Evolutionary conservation across 345 rosid genomes (phyloP).

Genomic region (Linum lewisii): DNA sequence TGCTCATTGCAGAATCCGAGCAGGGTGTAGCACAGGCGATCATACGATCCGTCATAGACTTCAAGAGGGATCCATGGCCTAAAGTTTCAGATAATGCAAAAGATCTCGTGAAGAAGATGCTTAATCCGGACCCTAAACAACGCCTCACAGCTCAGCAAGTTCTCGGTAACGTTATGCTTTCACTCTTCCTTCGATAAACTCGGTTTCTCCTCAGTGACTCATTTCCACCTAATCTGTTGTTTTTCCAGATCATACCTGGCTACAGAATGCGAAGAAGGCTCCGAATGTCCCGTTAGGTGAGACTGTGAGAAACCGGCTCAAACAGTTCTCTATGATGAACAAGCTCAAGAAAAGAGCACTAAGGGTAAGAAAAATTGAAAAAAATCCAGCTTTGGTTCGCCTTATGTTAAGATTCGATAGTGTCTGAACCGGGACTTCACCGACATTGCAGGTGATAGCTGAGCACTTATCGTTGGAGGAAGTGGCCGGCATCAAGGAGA

Average conservation of each 20-base stretch:
- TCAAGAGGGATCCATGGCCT: constrained; percentile 97
- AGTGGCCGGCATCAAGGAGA: constrained; percentile 89
- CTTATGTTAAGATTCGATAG: no score
- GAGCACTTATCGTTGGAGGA: constrained; percentile 91
- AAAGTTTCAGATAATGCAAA: constrained; percentile 87
- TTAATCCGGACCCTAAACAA: constrained; percentile 66
- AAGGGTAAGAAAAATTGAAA: constrained; percentile 38
- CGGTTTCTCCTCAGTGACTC: neutral
- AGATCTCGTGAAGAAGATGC: constrained; percentile 94
- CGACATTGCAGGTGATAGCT: constrained; percentile 58
- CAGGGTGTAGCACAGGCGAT: constrained; percentile 96
- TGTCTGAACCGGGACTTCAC: no score
- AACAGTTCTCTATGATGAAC: constrained; percentile 90
- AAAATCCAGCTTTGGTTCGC: no score
- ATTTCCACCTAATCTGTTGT: neutral
- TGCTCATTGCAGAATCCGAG: constrained; percentile 58
- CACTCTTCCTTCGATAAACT: neutral
- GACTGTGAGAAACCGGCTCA: constrained; percentile 86
- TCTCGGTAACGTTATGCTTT: constrained; percentile 42
- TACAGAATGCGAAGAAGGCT: constrained; percentile 73
- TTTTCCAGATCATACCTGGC: constrained; percentile 79
- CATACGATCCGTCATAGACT: constrained; percentile 72
- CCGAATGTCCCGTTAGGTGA: constrained; percentile 82
- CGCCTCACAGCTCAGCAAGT: constrained; percentile 89
- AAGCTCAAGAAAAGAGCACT: constrained; percentile 93